Evolutionary conservation across 345 rosid species (phyloP).

Genomic region (Passiflora organensis): DNA sequence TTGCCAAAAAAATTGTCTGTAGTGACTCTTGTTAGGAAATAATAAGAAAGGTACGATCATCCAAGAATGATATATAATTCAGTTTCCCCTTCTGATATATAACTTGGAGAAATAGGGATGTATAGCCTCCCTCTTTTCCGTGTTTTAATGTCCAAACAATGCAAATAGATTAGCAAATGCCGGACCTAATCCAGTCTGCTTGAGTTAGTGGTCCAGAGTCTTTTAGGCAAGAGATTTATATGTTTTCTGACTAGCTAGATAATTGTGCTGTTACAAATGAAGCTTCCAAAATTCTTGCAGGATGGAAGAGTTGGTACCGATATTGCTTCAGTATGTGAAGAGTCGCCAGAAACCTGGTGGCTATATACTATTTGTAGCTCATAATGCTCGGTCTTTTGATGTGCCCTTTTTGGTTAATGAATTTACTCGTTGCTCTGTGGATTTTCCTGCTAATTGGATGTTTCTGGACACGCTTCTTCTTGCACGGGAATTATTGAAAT

Average conservation of each 20-base stretch:
- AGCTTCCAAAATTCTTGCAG: slow-evolving; percentile 32
- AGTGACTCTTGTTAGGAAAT: too few species aligned
- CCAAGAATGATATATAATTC: too few species aligned
- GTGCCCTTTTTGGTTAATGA: slow-evolving; percentile 66
- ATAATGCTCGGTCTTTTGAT: slow-evolving; percentile 73
- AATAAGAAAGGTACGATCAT: too few species aligned
- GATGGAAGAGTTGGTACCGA: slow-evolving; percentile 79
- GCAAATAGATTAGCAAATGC: background rate
- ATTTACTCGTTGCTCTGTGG: slow-evolving; percentile 56
- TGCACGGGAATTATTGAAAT: slow-evolving; percentile 55
- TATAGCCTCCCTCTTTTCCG: background rate
- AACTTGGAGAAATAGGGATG: background rate
- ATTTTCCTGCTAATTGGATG: slow-evolving; percentile 66
- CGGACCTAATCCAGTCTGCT: too few species aligned
- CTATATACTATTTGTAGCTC: slow-evolving; percentile 57
- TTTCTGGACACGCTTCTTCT: slow-evolving; percentile 66
- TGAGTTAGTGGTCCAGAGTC: background rate
- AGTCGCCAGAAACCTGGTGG: slow-evolving; percentile 87
- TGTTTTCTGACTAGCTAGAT: background rate
- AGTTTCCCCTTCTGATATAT: too few species aligned
- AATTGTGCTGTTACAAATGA: background rate
- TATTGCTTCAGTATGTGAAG: slow-evolving; percentile 49
- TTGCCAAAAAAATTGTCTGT: too few species aligned
- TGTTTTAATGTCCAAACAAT: background rate
- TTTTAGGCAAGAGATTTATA: background rate